Evolutionary conservation across 257 asterid species (phyloP), one percentile per base, ranked within the genome.

Genomic region (Buddleja alternifolia): DNA sequence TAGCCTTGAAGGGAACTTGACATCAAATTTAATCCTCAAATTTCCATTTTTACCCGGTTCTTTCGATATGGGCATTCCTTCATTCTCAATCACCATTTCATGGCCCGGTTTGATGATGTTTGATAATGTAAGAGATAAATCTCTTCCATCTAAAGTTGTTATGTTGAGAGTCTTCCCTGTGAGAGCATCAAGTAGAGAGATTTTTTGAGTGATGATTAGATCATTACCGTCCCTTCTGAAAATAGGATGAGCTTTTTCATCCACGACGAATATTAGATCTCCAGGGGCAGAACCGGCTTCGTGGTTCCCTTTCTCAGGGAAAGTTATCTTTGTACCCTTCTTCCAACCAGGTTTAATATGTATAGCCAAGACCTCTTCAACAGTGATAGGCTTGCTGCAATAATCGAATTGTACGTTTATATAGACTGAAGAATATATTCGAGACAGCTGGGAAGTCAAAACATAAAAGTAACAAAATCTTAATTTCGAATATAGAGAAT

Each of bases 21-120:
- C 72, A 44, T 93, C 96, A 8, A 93, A 93, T 78, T 86, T 90
- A 75, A 90, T 82, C 90, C 88, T 88, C 81, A 93, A 44, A 20
- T 84, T 84, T 12, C 97, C 98, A 64, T 78, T 84, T 61, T 88
- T 90, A 39, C 89, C 92, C 6, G 86, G 92, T 70, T 93, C 97
- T 78, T 88, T 93, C 0, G 98, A 88, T 74, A 93, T 82, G 10
- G 97, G 98, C 98, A 93, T 93, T 59, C 97, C 98, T 81, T 90
- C 96, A 15, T 90, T 81, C 47, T 78, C 85, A 71, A 93, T 72
- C 77, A 74, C 78, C 72, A 88, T 65, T 79, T 90, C 97, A 0
- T 85, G 87, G 46, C 98, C 97, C 5, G 98, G 98, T 76, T 82
- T 93, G 67, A 93, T 76, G 29, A 90, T 69, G 46, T 87, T 86